phyloP scores from a whole-genome alignment of 345 rosid genomes.

The Lenwebbia sp. region DNA sequence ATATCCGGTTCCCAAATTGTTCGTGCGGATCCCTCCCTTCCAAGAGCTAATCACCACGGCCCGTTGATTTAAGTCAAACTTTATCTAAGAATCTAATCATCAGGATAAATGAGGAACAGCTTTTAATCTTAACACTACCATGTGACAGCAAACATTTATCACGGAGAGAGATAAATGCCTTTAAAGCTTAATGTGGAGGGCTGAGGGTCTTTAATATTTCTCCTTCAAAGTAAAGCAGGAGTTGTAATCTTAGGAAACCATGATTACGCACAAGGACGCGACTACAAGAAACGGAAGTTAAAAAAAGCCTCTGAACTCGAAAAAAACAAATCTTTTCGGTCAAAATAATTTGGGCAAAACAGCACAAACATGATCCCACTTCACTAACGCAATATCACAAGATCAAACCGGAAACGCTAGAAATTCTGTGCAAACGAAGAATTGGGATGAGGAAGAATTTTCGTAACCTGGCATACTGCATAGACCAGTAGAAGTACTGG shows the following conservation, averaged over 20 bases:
- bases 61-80: neutral
- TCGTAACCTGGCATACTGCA: constrained; percentile 59
- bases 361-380: neutral
- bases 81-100: neutral
- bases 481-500: constrained; percentile 84
- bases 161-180: neutral
- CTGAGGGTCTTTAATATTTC: neutral
- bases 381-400: neutral
- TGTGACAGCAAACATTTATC: neutral
- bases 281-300: neutral
- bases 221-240: neutral
- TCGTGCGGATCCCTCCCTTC: neutral
- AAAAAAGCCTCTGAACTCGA: neutral
- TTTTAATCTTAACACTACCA: neutral
- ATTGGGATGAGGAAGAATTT: neutral
- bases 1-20: neutral
- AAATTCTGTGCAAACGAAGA: neutral
- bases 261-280: neutral
- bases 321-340: neutral
- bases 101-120: neutral
- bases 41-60: neutral
- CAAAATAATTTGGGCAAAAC: neutral
- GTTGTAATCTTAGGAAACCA: neutral
- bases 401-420: neutral
- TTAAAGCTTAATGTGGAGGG: neutral